Conservation (phyloP, 1,284 basidiomycete species). For the Pseudozyma sp. region DNA sequence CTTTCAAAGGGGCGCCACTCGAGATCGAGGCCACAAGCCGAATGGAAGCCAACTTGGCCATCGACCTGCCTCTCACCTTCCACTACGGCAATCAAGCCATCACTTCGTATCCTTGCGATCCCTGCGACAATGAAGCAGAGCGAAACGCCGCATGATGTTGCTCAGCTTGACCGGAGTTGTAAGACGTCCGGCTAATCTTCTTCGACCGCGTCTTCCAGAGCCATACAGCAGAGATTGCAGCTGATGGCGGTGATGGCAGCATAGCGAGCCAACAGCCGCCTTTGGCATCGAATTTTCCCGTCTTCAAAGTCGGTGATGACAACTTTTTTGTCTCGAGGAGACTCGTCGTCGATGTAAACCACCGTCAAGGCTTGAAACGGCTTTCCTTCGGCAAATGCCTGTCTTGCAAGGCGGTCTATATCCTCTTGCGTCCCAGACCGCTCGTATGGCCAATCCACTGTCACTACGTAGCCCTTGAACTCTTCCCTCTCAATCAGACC, state of each 20-base stretch:
- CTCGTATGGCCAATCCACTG: slow-evolving; percentile 14
- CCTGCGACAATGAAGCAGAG: too few species aligned
- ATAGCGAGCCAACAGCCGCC: slow-evolving; percentile 9
- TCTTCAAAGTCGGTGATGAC: slow-evolving; percentile 13
- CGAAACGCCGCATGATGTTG: not conserved
- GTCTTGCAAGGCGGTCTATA: slow-evolving; percentile 8
- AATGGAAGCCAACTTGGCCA: too few species aligned
- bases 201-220: too few species aligned
- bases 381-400: slow-evolving; percentile 3
- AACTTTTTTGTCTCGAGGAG: slow-evolving; percentile 8
- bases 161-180: too few species aligned
- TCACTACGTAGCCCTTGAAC: slow-evolving; percentile 10
- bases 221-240: slow-evolving; percentile 16
- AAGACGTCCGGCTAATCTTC: too few species aligned
- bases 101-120: too few species aligned
- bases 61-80: too few species aligned
- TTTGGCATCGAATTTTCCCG: slow-evolving; percentile 1
- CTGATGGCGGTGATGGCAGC: slow-evolving; percentile 4
- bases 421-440: slow-evolving; percentile 7
- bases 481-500: slow-evolving; percentile 7
- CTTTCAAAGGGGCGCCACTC: too few species aligned
- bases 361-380: slow-evolving; percentile 14
- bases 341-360: slow-evolving; percentile 15
- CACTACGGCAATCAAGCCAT: too few species aligned
- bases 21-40: too few species aligned